Conservation (phyloP, 805 yeast genomes). For the Ogataea kodamae region DNA sequence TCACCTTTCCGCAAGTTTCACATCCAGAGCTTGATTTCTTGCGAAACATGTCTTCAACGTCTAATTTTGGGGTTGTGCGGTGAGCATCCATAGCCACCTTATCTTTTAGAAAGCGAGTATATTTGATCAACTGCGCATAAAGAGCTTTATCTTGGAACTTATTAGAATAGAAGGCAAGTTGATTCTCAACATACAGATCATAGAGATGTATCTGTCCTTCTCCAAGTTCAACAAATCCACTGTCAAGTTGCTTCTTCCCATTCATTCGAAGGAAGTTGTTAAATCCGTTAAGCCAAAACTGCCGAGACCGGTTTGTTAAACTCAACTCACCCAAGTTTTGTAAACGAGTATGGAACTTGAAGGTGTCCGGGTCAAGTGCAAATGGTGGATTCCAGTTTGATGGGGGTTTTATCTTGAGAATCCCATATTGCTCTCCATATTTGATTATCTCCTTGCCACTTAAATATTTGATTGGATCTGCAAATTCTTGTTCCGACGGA, state of each 20-base stretch:
- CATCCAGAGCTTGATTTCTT: slow-evolving; percentile 23
- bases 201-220: slow-evolving; percentile 27
- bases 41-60: slow-evolving; percentile 10
- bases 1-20: slow-evolving; percentile 43
- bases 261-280: slow-evolving; percentile 54
- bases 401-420: slow-evolving; percentile 54
- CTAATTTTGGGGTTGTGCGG: background rate
- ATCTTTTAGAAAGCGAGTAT: slow-evolving; percentile 18
- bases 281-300: slow-evolving; percentile 58
- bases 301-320: slow-evolving; percentile 56
- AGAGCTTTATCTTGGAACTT: slow-evolving; percentile 14
- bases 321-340: slow-evolving; percentile 66
- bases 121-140: slow-evolving; percentile 16
- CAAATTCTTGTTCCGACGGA: slow-evolving; percentile 44
- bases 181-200: slow-evolving; percentile 27
- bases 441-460: slow-evolving; percentile 38
- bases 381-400: slow-evolving; percentile 52
- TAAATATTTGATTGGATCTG: slow-evolving; percentile 47
- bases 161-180: slow-evolving; percentile 5
- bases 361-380: slow-evolving; percentile 47
- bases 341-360: slow-evolving; percentile 64
- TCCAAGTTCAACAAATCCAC: slow-evolving; percentile 12
- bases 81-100: slow-evolving; percentile 7
- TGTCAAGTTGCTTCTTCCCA: slow-evolving; percentile 18
- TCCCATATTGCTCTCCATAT: slow-evolving; percentile 46